Evolutionary conservation across 352 stramenopile species (phyloP), one percentile per base, ranked within the genome.

Genomic region (Phytopythium boreale): DNA sequence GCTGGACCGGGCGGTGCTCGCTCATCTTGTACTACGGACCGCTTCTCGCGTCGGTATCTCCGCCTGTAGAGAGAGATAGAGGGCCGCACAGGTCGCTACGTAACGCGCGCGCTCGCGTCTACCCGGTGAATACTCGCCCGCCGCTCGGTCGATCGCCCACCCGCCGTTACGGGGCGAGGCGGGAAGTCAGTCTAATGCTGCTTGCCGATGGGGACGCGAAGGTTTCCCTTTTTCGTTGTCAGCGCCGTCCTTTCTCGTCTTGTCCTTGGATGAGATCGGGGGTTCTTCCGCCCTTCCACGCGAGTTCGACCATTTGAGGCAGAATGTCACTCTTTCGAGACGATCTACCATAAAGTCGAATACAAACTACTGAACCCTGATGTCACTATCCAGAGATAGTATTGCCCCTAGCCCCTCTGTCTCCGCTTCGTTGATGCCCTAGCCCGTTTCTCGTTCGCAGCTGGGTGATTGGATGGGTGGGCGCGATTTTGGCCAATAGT

Each of bases 271-370:
- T 7, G 17, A 7, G 29, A 34, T 34, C 29, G 29, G 29, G 41
- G 41, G 43, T 50, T 50, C 43, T 50, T 50, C 43, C 43, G 43
- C 43, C 43, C 43, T 50, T 50, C 43, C 43, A 50, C 17, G 41
- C 41, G 41, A 3, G 39, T 17, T n/a, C 34, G 10, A 39, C 6
- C 5, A 39, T 10, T 34, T 34, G 29, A 10, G 37, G 37, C 37
- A 10, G 4, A 26, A 15, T 7, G 43, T 14, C 43, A 50, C n/a
- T 50, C 43, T 26, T 12, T 26, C 9, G 43, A 26, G 43, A 4
- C 14, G 7, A 8, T 19, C 2, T 5, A 43, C 0, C 5, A 47
- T n/a, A 47, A 2, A 4, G 15, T 22, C 7, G 39, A 43, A 43
- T 36, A 43, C 5, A 10, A 12, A 43, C 4, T n/a, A n/a, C 15